Base-by-base conservation (phyloP, 176 grass and related monocot genomes). In the Oryza glumipatula region DNA sequence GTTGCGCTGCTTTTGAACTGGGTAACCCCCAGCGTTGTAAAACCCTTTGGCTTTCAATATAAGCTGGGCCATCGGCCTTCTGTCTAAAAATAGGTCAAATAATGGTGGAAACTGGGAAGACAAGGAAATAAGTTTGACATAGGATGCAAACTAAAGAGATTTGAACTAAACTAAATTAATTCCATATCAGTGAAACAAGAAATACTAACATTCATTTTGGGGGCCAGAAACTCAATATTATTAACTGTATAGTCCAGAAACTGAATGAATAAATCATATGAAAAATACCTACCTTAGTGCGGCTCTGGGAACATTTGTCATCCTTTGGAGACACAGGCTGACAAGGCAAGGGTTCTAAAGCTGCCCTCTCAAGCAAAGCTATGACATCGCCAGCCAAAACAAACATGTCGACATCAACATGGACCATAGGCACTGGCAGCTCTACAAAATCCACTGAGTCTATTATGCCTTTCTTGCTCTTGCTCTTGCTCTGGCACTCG, bases 351-450 rank as follows among this genome's bases (percentile, higher is more conserved):
- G 91, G 82, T 80, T 95, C 95, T 67, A 88, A 91, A 72, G 90
- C 89, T 70, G 83, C 91, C 76, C 87, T 80, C 83, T 95, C 83
- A 80, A 98, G 85, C 87, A 95, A 73, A 66, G 74, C 15, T 72
- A 98, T 86, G 73, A 95, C 86, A 92, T 98, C 93, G 75, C 92
- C 96, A 88, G 89, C 85, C 74, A 95, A 90, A 86, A 92, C 89
- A 88, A 95, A 98, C 76, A 90, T 88, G 82, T 94, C 92, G 73
- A 77, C 74, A 38, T 98, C 89, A 75, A 95, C 77, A 83, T 79
- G 87, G 61, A 98, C 89, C 85, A 95, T 87, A 24, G 93, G 87
- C 61, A 46, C 69, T 54, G 91, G 61, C 75, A 92, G 54, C 69
- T 90, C 83, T 73, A 93, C 93, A 61, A 93, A 64, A 67, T 91